Percentiles rank a stretch among this genome's conserved stretches.
These are phyloP conservation scores for Colletotrichum nymphaeae DNA, from an alignment of 2,329 filamentous ascomycete genomes.

Conservation along the genomic window DNA sequence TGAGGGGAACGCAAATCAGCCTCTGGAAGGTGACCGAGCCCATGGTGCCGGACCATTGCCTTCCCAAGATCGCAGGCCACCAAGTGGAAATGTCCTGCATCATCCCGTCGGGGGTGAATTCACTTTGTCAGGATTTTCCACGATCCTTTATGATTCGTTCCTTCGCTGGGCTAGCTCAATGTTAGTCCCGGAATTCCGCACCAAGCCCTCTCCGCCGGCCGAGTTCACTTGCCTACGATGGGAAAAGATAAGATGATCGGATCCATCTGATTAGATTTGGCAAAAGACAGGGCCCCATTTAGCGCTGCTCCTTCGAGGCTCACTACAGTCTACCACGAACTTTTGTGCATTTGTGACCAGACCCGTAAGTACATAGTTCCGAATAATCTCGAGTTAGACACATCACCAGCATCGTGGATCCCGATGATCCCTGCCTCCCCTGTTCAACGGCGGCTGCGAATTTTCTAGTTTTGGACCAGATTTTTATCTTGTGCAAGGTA, in stretches of 20 bases:
- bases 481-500: neutral
- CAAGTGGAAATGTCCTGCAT: neutral
- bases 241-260: neutral
- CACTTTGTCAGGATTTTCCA: neutral
- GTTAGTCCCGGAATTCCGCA: constrained; percentile 16
- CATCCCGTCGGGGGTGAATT: too few species aligned
- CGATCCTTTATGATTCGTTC: neutral
- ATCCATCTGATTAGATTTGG: constrained; percentile 7
- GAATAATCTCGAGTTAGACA: neutral
- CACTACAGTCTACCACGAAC: neutral
- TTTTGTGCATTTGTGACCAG: neutral
- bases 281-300: neutral
- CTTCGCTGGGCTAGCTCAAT: neutral
- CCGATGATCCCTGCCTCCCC: neutral
- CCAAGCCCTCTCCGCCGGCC: neutral
- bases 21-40: neutral
- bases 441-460: neutral
- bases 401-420: neutral
- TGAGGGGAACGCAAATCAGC: neutral
- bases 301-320: neutral
- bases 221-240: neutral
- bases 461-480: neutral
- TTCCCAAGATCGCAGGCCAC: neutral
- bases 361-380: neutral
- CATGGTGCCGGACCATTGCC: neutral